phyloP scores from a whole-genome alignment of 768 basidiomycete species.

The Pholiota conissans region DNA sequence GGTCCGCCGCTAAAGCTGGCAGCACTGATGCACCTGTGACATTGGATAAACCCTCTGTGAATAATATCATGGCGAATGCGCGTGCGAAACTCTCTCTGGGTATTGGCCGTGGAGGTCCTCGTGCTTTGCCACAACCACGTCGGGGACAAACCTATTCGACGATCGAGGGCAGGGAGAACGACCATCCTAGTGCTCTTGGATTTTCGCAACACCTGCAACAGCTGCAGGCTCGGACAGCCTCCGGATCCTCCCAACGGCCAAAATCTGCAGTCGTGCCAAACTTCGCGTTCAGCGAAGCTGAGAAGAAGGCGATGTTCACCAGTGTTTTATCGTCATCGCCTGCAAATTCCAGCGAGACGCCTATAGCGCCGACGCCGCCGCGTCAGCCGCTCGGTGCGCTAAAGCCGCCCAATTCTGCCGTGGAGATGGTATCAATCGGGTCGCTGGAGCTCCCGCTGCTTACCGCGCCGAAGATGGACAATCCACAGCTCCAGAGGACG shows the following conservation, averaged over 20 bases:
- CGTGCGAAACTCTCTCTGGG: constrained; percentile 25
- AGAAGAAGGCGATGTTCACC: constrained; percentile 16
- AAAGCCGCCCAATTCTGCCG: background rate
- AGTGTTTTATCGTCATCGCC: constrained; percentile 5
- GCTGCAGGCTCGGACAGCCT: constrained; percentile 17
- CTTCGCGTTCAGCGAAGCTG: constrained; percentile 15
- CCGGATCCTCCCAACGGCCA: constrained; percentile 11
- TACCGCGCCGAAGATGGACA: constrained; percentile 41
- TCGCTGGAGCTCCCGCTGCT: constrained; percentile 34
- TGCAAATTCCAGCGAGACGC: background rate
- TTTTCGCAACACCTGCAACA: constrained; percentile 26
- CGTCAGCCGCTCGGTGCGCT: constrained; percentile 8
- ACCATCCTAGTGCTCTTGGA: constrained; percentile 14
- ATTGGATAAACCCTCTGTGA: background rate
- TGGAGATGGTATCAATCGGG: constrained; percentile 1
- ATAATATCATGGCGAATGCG: background rate
- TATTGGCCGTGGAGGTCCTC: constrained; percentile 25
- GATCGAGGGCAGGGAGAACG: constrained; percentile 10
- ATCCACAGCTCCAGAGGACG: constrained; percentile 31
- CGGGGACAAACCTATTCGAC: constrained; percentile 37
- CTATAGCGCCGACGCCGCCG: background rate
- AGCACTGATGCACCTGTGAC: constrained; percentile 12
- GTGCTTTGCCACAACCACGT: constrained; percentile 32
- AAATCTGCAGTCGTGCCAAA: background rate
- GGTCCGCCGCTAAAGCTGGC: background rate